These are phyloP conservation scores for Tillandsia leiboldiana DNA, from an alignment of 176 grass and related monocot species.

Conservation along the genomic window DNA sequence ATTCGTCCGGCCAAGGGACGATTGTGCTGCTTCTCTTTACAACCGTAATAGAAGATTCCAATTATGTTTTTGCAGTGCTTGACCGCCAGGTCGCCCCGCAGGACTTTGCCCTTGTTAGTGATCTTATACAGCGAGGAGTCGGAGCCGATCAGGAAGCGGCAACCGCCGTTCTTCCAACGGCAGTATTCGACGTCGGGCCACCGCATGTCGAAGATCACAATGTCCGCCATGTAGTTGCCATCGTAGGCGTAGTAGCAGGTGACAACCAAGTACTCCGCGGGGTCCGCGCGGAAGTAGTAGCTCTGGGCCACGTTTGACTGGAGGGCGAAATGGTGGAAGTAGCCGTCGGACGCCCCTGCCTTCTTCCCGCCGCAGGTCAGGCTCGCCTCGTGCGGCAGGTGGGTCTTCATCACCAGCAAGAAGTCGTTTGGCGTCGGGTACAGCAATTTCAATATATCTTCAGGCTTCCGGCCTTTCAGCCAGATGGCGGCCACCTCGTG, in stretches of 20 bases:
- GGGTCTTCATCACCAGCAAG: too few relatives aligned
- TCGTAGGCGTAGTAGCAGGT: constrained; percentile 31
- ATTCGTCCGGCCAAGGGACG: background rate
- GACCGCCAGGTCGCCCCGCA: constrained; percentile 31
- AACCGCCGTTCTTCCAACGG: constrained; percentile 23
- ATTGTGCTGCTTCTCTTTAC: background rate
- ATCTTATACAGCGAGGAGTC: constrained; percentile 7
- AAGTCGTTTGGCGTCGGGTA: too few relatives aligned
- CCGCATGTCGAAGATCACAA: constrained; percentile 26
- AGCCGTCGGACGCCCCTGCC: too few relatives aligned
- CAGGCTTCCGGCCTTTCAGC: accelerated
- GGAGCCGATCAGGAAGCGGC: constrained; percentile 35
- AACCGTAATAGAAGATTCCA: constrained; percentile 29
- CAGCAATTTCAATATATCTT: too few relatives aligned
- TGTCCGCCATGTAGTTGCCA: constrained; percentile 30
- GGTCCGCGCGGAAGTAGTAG: too few relatives aligned
- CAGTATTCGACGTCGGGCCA: constrained; percentile 22
- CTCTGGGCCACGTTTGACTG: too few relatives aligned
- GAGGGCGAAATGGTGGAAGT: too few relatives aligned
- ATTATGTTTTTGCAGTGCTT: constrained; percentile 26
- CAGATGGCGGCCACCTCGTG: too few relatives aligned
- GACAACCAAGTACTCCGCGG: background rate
- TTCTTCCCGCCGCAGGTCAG: too few relatives aligned
- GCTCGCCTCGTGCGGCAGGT: too few relatives aligned
- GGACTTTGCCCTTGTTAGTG: background rate